A percentile compares a stretch with the other conserved stretches of the same genome.
Evolutionary conservation across 306 rosid genomes (phyloP).

Genomic region (Purshia tridentata): DNA sequence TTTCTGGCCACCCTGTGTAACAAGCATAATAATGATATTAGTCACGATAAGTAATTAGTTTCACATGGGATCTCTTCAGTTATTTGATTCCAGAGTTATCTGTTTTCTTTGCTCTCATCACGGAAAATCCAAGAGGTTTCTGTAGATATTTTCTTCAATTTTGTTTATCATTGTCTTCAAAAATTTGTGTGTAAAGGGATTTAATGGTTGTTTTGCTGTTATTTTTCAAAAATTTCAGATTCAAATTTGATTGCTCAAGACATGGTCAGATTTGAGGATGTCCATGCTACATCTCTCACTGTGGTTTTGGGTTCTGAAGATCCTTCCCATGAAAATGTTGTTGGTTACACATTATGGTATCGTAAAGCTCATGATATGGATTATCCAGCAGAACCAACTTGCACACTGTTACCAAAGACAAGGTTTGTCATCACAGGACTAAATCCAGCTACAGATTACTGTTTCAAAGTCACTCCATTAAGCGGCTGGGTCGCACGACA

Average conservation of each 20-base stretch:
- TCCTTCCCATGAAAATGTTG: slow-evolving; percentile 36
- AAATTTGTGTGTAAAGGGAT: neutral
- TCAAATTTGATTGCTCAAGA: slow-evolving; percentile 42
- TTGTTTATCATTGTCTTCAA: neutral
- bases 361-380: slow-evolving; percentile 49
- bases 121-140: neutral
- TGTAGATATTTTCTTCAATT: neutral
- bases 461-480: slow-evolving; percentile 54
- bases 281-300: slow-evolving; percentile 58
- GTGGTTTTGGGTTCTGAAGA: slow-evolving; percentile 57
- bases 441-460: slow-evolving; percentile 68
- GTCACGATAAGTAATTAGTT: neutral
- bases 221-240: slow-evolving; percentile 43
- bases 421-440: slow-evolving; percentile 55
- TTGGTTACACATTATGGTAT: slow-evolving; percentile 69
- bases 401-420: slow-evolving; percentile 47
- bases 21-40: neutral
- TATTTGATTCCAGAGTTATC: neutral
- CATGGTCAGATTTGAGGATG: slow-evolving; percentile 70
- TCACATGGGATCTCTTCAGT: neutral
- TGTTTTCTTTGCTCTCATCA: neutral
- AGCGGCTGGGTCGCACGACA: too few relatives aligned
- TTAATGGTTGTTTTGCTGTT: neutral
- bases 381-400: slow-evolving; percentile 63
- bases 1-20: neutral